Evolutionary conservation across 345 rosid genomes (phyloP).

Genomic region (thale cress (Arabidopsis thaliana)): TAIR10.1 NC_003070.9:20579501-20580000

Average conservation of each 20-base stretch:
- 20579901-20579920: slow-evolving; percentile 20
- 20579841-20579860: slow-evolving; percentile 33
- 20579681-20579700: slow-evolving; percentile 95
- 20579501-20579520: slow-evolving; percentile 60
- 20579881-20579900: slow-evolving; percentile 14
- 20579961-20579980: neutral
- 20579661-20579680: slow-evolving; percentile 77
- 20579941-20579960: neutral
- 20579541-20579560: slow-evolving; percentile 53
- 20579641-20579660: slow-evolving; percentile 65
- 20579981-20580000: neutral
- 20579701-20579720: slow-evolving; percentile 75
- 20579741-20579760: slow-evolving; percentile 85
- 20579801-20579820: slow-evolving; percentile 34
- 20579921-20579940: too few relatives aligned
- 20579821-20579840: slow-evolving; percentile 26
- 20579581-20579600: slow-evolving; percentile 46
- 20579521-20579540: slow-evolving; percentile 52
- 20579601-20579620: slow-evolving; percentile 33
- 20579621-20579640: slow-evolving; percentile 53
- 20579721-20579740: slow-evolving; percentile 72
- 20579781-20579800: slow-evolving; percentile 71
- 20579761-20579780: slow-evolving; percentile 72
- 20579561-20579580: slow-evolving; percentile 41
- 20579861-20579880: slow-evolving; percentile 36